Conservation (phyloP, 192 early-diverging fungal species). For the Haplosporangium gracile region DNA sequence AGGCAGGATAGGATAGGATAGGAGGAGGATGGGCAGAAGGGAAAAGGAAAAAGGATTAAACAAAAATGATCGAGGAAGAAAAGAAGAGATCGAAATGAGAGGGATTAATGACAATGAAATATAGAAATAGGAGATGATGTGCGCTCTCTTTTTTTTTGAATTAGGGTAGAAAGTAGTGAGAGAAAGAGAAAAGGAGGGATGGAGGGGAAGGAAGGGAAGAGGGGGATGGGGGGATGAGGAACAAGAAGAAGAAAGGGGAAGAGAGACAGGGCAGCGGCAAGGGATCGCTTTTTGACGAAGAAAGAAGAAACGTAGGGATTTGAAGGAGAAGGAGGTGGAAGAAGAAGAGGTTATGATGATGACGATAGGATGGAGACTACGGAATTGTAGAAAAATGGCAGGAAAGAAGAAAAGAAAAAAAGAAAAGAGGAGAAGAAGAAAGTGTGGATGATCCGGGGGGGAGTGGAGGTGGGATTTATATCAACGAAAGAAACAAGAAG, state of each 20-base stretch:
- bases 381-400: no score
- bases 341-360: neutral
- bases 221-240: neutral
- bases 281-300: neutral
- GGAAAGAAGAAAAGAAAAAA: neutral
- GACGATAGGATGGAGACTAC: neutral
- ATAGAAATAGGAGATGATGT: neutral
- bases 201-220: neutral
- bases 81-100: neutral
- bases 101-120: neutral
- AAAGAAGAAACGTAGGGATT: neutral
- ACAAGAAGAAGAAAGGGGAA: neutral
- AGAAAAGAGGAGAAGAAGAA: neutral
- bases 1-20: neutral
- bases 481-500: neutral
- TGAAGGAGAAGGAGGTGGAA: neutral
- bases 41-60: neutral
- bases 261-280: neutral
- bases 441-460: neutral
- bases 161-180: neutral
- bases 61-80: neutral
- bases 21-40: neutral
- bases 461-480: neutral
- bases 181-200: neutral
- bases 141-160: no score